Base-by-base conservation (phyloP, 2,329 filamentous ascomycete species). In the Fusarium subglutinans region DNA sequence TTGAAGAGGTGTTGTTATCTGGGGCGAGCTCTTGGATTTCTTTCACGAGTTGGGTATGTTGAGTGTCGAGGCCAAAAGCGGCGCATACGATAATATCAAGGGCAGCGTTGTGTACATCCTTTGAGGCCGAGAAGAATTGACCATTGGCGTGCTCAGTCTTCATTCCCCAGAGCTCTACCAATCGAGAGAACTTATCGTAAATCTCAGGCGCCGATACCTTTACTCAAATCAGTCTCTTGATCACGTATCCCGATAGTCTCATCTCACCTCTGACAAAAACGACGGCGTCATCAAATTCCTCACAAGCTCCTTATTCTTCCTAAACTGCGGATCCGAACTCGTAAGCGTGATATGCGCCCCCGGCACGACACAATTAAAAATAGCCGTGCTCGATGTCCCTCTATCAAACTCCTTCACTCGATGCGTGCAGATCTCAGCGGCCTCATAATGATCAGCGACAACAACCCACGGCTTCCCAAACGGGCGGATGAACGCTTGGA, bases 291-390 rank as follows among this genome's bases (percentile, higher is more conserved):
- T 74, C 11, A 74, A 51, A 28, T 74, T 74, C 10, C 69, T 48
- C 6, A 74, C 68, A 37, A 74, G 72, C 7, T 74, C 72, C 24
- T 74, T 74, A 7, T 74, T 74, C 30, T 72, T 74, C 15, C 63
- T 63, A 6, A 72, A 74, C 22, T 72, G 72, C 3, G 72, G 72
- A 43, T 74, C 43, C 3, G 60, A 59, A 6, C 63, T 72, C n/a
- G 41, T 45, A 5, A 74, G 60, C 7, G 68, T 72, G 13, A 74
- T 56, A 11, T 74, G 71, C 10, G 55, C 43, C 3, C 60, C 51
- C 0, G 72, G 72, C 14, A 74, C 58, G 11, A 74, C 57, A 10
- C 72, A 62, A 6, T 51, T 20, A 10, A 74, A 69, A 15, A 72
- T 3, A 18, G 58, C 26, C 2, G 72, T 72, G 4, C 63, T 74